phyloP scores from a whole-genome alignment of 2,329 filamentous ascomycete species.

The Mollisia scopiformis region DNA sequence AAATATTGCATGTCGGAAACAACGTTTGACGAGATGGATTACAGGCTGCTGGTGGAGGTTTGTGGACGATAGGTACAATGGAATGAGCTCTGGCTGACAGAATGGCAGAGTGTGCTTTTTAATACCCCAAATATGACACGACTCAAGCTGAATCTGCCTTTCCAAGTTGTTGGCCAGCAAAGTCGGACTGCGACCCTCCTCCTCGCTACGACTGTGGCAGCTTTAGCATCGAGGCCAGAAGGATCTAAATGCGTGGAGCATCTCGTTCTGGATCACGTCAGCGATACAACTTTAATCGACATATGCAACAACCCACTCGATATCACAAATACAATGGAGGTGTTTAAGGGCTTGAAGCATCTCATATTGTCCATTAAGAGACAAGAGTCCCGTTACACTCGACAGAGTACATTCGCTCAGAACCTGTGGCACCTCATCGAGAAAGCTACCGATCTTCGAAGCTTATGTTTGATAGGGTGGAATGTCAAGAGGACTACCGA shows the following conservation, averaged over 20 bases:
- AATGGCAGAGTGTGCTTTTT: slow-evolving; percentile 42
- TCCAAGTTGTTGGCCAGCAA: slow-evolving; percentile 50
- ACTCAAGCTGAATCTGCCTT: slow-evolving; percentile 54
- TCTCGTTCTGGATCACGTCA: slow-evolving; percentile 54
- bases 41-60: slow-evolving; percentile 43
- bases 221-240: slow-evolving; percentile 47
- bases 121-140: slow-evolving; percentile 48
- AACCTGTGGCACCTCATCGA: slow-evolving; percentile 54
- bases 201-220: slow-evolving; percentile 55
- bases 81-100: slow-evolving; percentile 1
- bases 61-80: neutral
- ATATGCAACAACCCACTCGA: slow-evolving; percentile 56
- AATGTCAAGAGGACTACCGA: slow-evolving; percentile 30
- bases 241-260: slow-evolving; percentile 47
- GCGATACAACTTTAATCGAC: slow-evolving; percentile 49
- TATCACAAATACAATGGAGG: slow-evolving; percentile 49
- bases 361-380: slow-evolving; percentile 51
- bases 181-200: slow-evolving; percentile 52
- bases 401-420: slow-evolving; percentile 44
- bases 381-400: slow-evolving; percentile 42
- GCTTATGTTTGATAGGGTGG: slow-evolving; percentile 51
- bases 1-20: slow-evolving; percentile 51
- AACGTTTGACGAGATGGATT: slow-evolving; percentile 55
- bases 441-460: slow-evolving; percentile 47
- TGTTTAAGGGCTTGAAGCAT: slow-evolving; percentile 46